Percentiles rank a stretch among this genome's conserved stretches.
Conservation (phyloP, 2,329 filamentous ascomycete genomes). For the Colletotrichum plurivorum region DNA sequence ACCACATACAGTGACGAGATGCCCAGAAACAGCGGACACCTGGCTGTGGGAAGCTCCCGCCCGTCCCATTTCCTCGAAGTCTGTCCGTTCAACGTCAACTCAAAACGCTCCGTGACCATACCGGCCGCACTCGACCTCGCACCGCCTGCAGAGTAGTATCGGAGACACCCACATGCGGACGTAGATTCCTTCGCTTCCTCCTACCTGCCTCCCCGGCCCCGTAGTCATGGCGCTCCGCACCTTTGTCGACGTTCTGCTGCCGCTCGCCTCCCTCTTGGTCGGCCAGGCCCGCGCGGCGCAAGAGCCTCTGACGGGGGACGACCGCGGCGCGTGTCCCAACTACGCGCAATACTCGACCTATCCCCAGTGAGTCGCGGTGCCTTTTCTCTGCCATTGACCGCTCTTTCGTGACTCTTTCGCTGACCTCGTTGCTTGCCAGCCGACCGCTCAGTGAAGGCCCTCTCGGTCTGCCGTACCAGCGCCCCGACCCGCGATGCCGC, state of each 20-base stretch:
- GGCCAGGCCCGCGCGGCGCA: conserved; percentile 38
- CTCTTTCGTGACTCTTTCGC: background rate
- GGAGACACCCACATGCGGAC: conserved; percentile 17
- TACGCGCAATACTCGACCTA: conserved; percentile 56
- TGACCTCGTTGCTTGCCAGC: conserved; percentile 59
- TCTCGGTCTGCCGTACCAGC: conserved; percentile 85
- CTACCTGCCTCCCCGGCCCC: conserved; percentile 18
- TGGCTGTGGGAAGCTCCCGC: conserved; percentile 26
- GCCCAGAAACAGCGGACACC: conserved; percentile 27
- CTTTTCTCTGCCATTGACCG: background rate
- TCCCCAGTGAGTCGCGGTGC: conserved; percentile 53
- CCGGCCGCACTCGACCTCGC: background rate
- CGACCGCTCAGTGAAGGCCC: conserved; percentile 85
- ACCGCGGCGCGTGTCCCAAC: conserved; percentile 55
- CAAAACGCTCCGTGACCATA: background rate
- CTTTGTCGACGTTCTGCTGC: conserved; percentile 38
- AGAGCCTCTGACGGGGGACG: conserved; percentile 35
- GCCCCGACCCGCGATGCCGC: conserved; percentile 84
- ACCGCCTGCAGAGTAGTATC: background rate
- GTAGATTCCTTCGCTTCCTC: conserved; percentile 10
- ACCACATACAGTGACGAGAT: conserved; percentile 30
- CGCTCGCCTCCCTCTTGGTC: conserved; percentile 41
- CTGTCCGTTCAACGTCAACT: conserved; percentile 8
- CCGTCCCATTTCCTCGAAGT: conserved; percentile 8
- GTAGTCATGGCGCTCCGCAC: conserved; percentile 32